Evolutionary conservation across 768 basidiomycete genomes (phyloP), one percentile per base, ranked within the genome.

Genomic region (Termitomyces sp.): DNA sequence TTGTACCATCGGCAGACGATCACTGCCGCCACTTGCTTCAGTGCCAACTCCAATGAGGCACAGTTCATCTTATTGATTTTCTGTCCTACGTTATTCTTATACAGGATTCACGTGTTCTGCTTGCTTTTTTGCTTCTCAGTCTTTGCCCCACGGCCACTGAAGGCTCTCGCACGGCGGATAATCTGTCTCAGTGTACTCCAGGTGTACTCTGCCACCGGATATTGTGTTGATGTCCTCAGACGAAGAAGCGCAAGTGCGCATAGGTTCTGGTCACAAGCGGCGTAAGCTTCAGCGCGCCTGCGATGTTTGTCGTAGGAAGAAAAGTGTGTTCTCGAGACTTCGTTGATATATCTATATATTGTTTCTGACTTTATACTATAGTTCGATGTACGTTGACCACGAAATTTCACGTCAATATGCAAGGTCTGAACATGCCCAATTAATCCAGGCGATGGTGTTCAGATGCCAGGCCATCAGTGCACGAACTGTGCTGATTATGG

Each of bases 301-400:
- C 68, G 91, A 93, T 68, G 81, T 85, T 0, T 94, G 92, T 70
- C 78, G 92, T 42, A 77, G 88, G 60, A 93, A 93, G 78, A 95
- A 95, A 74, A 84, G 90, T 88, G 53, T 62, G 83, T 72, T 18
- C 18, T 39, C 27, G 16, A 47, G 34, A 48, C 16, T 46, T 22
- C 26, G 22, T 34, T 3, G 9, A 18, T 30, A 34, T 20, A 13
- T 36, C 14, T 50, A 22, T 32, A 6, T 18, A 24, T 14, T 39
- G 32, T 50, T 47, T 57, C 47, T 20, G 27, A 30, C 55, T 47
- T 27, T 44, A 61, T 40, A 30, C 24, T 57, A 2, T 20, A 86
- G 87, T 89, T 69, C 79, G 87, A 69, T 89, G 87, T 86, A 73
- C 71, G 82, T 59, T 13, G 30, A 24, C 8, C 50, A 14, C 37